phyloP scores from a whole-genome alignment of 192 early-diverging fungal genomes.

The Rhizophlyctis rosea region DNA sequence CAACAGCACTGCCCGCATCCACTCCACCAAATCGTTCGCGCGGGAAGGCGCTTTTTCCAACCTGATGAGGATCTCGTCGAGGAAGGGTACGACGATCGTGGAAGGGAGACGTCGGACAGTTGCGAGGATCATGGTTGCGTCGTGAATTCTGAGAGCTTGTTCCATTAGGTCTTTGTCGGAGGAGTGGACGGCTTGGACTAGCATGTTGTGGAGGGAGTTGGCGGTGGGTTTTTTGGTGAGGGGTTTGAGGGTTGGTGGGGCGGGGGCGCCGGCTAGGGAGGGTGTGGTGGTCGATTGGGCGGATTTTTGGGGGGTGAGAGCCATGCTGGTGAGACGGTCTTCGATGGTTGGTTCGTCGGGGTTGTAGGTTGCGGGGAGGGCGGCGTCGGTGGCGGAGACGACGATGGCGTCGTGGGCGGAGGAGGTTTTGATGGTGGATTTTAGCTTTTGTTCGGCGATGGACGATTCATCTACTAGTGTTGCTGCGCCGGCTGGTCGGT shows the following conservation, averaged over 20 bases:
- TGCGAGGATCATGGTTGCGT: constrained; percentile 35
- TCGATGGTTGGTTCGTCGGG: constrained; percentile 41
- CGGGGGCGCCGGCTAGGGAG: too few species aligned
- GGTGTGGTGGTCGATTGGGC: background rate
- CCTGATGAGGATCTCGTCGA: constrained; percentile 37
- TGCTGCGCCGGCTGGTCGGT: constrained; percentile 6
- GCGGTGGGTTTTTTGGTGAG: constrained; percentile 34
- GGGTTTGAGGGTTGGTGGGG: constrained; percentile 7
- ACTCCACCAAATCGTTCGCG: constrained; percentile 40
- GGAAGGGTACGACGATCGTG: constrained; percentile 35
- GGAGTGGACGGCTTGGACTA: constrained; percentile 41
- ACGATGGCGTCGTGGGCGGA: constrained; percentile 4
- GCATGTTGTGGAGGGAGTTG: constrained; percentile 37
- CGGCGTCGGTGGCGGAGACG: constrained; percentile 9
- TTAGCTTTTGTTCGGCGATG: constrained; percentile 2
- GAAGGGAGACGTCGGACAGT: constrained; percentile 40
- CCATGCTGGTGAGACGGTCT: constrained; percentile 36
- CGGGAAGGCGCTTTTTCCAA: constrained; percentile 36
- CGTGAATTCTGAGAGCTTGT: constrained; percentile 30
- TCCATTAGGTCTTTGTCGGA: constrained; percentile 41
- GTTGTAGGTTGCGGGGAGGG: background rate
- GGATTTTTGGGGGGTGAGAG: constrained; percentile 9
- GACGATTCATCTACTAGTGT: constrained; percentile 7
- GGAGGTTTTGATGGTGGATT: background rate
- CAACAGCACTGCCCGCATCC: constrained; percentile 44